Conservation (phyloP, 2,329 filamentous ascomycete species). For the Camptophora hylomeconis region DNA sequence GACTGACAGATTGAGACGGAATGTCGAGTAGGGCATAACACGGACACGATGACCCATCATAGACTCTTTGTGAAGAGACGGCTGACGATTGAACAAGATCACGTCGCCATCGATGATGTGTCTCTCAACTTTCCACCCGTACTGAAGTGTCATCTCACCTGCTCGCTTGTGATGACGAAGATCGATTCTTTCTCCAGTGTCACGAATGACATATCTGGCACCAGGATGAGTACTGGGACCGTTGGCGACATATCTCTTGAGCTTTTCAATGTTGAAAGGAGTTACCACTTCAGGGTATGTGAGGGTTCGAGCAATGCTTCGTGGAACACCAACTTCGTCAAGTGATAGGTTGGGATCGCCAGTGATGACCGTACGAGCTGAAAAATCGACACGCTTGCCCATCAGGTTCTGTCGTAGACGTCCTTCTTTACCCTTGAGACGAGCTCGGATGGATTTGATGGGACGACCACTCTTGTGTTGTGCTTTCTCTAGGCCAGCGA, state of each 20-base stretch:
- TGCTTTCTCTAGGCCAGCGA: conserved; percentile 85
- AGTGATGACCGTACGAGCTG: conserved; percentile 97
- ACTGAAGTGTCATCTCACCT: conserved; percentile 74
- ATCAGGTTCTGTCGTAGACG: conserved; percentile 96
- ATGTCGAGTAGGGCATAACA: conserved; percentile 98
- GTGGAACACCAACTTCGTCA: conserved; percentile 92
- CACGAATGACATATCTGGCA: conserved; percentile 89
- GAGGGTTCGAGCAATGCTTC: conserved; percentile 80
- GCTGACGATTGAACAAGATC: conserved; percentile 99
- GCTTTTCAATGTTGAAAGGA: conserved; percentile 89
- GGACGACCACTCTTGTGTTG: conserved; percentile 94
- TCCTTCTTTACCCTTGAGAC: conserved; percentile 97
- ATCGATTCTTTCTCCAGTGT: conserved; percentile 88
- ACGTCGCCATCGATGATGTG: conserved; percentile 93
- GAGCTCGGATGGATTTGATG: conserved; percentile 90
- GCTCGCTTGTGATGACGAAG: conserved; percentile 83
- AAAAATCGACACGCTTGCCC: conserved; percentile 99
- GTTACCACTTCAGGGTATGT: conserved; percentile 97
- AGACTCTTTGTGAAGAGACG: conserved; percentile 96
- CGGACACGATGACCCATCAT: conserved; percentile 99
- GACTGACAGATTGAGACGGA: conserved; percentile 91
- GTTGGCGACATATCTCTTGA: conserved; percentile 80
- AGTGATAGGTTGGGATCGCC: conserved; percentile 93
- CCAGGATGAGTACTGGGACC: conserved; percentile 91
- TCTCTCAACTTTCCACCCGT: conserved; percentile 97